These are phyloP conservation scores for Fraxinus cuspidata DNA, from an alignment of 257 asterid species.

Conservation along the genomic window DNA sequence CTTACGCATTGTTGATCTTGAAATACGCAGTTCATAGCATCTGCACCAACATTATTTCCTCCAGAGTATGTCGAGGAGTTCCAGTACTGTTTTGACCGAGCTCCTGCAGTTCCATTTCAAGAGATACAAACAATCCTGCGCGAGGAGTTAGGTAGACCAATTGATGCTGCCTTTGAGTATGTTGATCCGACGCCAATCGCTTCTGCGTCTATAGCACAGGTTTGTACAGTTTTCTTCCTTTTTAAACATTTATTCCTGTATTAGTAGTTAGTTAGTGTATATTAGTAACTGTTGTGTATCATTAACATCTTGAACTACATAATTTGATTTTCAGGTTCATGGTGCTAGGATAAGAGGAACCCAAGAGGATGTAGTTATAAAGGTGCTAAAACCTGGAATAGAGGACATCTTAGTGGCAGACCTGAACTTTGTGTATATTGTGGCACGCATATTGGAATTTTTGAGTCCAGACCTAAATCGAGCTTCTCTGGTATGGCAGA, in stretches of 20 bases:
- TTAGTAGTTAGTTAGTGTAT: conserved; percentile 16
- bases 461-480: conserved; percentile 95
- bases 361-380: conserved; percentile 89
- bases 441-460: conserved; percentile 89
- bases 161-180: conserved; percentile 74
- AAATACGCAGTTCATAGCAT: conserved; percentile 80
- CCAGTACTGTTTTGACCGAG: conserved; percentile 92
- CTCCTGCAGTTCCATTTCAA: conserved; percentile 80
- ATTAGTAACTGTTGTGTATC: background rate
- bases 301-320: conserved; percentile 26
- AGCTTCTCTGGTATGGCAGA: conserved; percentile 79
- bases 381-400: conserved; percentile 96
- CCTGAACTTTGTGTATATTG: conserved; percentile 85
- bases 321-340: conserved; percentile 70
- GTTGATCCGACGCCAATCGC: conserved; percentile 95
- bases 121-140: conserved; percentile 74
- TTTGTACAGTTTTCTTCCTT: conserved; percentile 27
- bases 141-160: conserved; percentile 79
- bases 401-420: conserved; percentile 90
- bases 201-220: conserved; percentile 99
- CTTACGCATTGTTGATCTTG: conserved; percentile 27
- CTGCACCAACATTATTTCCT: conserved; percentile 95
- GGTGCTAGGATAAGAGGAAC: conserved; percentile 84
- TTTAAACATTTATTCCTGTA: background rate
- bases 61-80: conserved; percentile 93